These are phyloP conservation scores for Anacardium occidentale DNA, from an alignment of 345 rosid species.

Conservation along the genomic window DNA sequence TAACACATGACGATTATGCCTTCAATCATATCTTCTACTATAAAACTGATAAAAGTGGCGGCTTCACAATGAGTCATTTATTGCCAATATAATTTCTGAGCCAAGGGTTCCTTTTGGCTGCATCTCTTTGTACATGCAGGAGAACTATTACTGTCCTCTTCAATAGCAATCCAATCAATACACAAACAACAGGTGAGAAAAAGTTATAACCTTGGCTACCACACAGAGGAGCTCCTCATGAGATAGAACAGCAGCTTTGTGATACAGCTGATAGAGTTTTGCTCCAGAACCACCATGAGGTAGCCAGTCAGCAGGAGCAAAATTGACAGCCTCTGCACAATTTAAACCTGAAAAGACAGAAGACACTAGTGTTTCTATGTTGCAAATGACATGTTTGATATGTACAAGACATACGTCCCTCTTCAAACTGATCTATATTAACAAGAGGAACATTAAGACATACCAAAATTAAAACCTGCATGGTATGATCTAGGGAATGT, in stretches of 20 bases:
- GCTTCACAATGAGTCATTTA: neutral
- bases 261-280: slow-evolving; percentile 77
- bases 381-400: neutral
- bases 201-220: slow-evolving; percentile 64
- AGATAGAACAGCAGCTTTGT: slow-evolving; percentile 79
- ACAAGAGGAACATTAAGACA: slow-evolving; percentile 24
- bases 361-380: slow-evolving; percentile 7
- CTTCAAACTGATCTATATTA: slow-evolving; percentile 12
- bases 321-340: slow-evolving; percentile 98
- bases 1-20: neutral
- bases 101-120: too few relatives aligned
- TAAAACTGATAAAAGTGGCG: neutral
- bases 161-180: slow-evolving; percentile 1
- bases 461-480: slow-evolving; percentile 97
- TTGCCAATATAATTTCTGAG: too few relatives aligned
- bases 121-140: neutral
- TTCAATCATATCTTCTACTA: neutral
- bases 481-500: slow-evolving; percentile 95
- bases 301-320: slow-evolving; percentile 98
- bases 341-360: slow-evolving; percentile 65
- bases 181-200: slow-evolving; percentile 5
- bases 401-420: slow-evolving; percentile 9
- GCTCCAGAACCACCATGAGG: slow-evolving; percentile 90
- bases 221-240: slow-evolving; percentile 98
- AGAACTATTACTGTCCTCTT: neutral